Conservation (phyloP, 1,284 basidiomycete genomes). For the Ganoderma sinense region DNA sequence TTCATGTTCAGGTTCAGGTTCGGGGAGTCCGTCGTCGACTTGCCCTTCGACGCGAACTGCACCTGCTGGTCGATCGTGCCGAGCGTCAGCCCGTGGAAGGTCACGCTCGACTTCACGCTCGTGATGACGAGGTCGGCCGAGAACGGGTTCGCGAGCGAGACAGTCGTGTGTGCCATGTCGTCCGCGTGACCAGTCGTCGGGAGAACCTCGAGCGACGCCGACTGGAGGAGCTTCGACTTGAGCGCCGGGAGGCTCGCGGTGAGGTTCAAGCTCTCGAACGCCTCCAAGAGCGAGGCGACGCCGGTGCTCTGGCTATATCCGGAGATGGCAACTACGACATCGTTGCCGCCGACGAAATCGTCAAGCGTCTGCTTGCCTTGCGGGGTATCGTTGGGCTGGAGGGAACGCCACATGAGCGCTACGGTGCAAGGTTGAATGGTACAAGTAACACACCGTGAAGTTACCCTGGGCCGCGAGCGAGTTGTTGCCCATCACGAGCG, state of each 20-base stretch:
- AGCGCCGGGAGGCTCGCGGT: conserved; percentile 70
- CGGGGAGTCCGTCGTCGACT: conserved; percentile 66
- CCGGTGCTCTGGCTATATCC: conserved; percentile 71
- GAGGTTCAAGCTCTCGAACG: conserved; percentile 71
- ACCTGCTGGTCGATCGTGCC: conserved; percentile 69
- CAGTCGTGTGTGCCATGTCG: conserved; percentile 74
- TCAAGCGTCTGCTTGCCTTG: conserved; percentile 72
- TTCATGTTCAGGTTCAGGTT: conserved; percentile 71
- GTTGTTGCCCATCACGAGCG: conserved; percentile 67
- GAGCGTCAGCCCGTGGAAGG: conserved; percentile 68
- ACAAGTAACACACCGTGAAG: conserved; percentile 50
- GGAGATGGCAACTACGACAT: conserved; percentile 59
- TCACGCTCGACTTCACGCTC: conserved; percentile 69
- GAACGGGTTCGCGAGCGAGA: conserved; percentile 77
- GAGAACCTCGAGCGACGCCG: conserved; percentile 68
- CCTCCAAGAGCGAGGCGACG: conserved; percentile 65
- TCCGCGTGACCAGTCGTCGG: conserved; percentile 69
- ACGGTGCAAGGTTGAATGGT: conserved; percentile 7
- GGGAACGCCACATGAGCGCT: not conserved
- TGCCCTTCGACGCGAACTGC: conserved; percentile 62
- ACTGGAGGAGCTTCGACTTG: conserved; percentile 61
- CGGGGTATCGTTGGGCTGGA: conserved; percentile 60
- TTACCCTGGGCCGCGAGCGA: conserved; percentile 53
- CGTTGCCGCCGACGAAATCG: conserved; percentile 73
- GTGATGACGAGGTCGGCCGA: conserved; percentile 67